Base-by-base conservation (phyloP, 2,329 filamentous ascomycete genomes). In the Diaporthe ilicicola region DNA sequence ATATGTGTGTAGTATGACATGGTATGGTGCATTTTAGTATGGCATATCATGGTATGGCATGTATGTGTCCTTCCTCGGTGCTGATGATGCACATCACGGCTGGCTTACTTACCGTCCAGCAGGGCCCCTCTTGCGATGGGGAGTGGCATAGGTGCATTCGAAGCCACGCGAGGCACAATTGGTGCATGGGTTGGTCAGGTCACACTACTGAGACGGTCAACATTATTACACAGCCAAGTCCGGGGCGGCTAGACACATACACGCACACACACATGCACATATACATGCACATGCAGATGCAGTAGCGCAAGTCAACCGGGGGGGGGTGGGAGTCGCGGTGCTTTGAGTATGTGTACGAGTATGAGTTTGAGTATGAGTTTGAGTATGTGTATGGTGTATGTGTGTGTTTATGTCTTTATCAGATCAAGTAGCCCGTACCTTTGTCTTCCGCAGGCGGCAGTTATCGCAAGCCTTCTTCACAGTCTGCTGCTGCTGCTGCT, bases 101-200 rank as follows among this genome's bases (percentile, higher is more conserved):
- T 34, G 32, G 32, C 32, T 34, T 34, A 34, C 67, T 64, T 54
- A 69, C 67, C 67, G 67, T 62, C 67, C 67, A 51, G 67, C 67
- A 24, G 67, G 67, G 32, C 67, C 67, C 32, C 67, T 69, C 67
- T 69, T 69, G 42, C 67, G 67, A 53, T 69, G 67, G 51, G 67
- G 67, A 17, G 67, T 69, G 37, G 67, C 67, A 64, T 69, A 69
- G 50, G 67, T 62, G 67, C 67, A 69, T 32, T 69, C 67, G 56
- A 69, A 69, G 46, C 67, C 67, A 46, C 67, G 67, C n/a, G 67
- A 64, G 39, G 67, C 67, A 64, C 67, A 69, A 34, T 69, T 69
- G 9, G 67, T 69, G 46, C 67, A 69, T 13, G 67, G 67, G 48
- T 42, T 69, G 48, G 56, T 61, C 24, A 69, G 37, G 46, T 69